Evolutionary conservation across 2,329 filamentous ascomycete species (phyloP).

Genomic region (Claviceps capensis): DNA sequence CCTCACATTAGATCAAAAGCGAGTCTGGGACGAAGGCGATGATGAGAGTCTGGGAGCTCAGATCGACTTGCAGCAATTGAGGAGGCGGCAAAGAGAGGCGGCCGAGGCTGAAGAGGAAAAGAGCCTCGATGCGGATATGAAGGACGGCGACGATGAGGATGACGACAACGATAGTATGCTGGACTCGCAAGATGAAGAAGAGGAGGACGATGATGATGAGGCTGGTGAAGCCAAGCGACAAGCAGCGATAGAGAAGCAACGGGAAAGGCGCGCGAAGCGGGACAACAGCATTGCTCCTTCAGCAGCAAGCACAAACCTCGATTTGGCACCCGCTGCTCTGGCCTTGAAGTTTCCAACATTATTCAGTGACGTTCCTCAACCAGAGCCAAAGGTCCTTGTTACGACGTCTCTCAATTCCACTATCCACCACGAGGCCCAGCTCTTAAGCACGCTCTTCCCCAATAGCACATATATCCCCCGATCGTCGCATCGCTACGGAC

Average conservation of each 20-base stretch:
- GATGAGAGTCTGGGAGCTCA: conserved; percentile 41
- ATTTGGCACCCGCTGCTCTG: conserved; percentile 46
- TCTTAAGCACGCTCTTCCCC: conserved; percentile 72
- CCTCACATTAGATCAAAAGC: conserved; percentile 70
- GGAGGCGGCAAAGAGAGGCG: conserved; percentile 41
- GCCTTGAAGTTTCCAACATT: conserved; percentile 48
- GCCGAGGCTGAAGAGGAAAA: conserved; percentile 35
- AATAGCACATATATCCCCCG: conserved; percentile 79
- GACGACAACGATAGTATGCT: conserved; percentile 70
- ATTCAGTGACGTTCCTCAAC: conserved; percentile 44
- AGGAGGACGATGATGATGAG: conserved; percentile 34
- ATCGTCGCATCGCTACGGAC: conserved; percentile 65
- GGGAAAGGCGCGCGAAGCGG: conserved; percentile 29
- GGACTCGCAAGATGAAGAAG: conserved; percentile 44
- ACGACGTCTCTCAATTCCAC: conserved; percentile 85
- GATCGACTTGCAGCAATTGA: conserved; percentile 46
- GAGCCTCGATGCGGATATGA: conserved; percentile 26
- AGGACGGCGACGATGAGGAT: conserved; percentile 35
- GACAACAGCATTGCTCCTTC: conserved; percentile 42
- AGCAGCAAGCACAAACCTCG: conserved; percentile 49
- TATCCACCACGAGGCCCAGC: conserved; percentile 67
- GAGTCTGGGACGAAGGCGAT: conserved; percentile 74
- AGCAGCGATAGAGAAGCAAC: conserved; percentile 28
- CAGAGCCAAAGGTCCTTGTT: conserved; percentile 71
- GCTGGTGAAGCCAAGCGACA: conserved; percentile 30